These are phyloP conservation scores for Solanum hybrid DNA, from an alignment of 305 asterid species.

Conservation along the genomic window DNA sequence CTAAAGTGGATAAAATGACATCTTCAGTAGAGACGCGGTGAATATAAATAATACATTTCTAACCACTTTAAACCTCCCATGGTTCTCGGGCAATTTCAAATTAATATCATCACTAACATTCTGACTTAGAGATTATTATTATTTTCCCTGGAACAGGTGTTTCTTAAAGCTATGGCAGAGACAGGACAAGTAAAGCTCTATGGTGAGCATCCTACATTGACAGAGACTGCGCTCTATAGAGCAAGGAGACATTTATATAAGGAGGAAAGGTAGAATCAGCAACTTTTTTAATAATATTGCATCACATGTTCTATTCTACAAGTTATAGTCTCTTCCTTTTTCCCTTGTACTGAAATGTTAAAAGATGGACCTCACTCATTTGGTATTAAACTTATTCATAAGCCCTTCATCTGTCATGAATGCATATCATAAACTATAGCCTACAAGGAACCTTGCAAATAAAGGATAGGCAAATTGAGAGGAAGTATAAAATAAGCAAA, in stretches of 20 bases:
- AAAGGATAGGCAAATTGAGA: background rate
- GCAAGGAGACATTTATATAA: slow-evolving; percentile 84
- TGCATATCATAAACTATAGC: background rate
- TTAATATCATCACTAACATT: background rate
- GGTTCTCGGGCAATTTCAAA: background rate
- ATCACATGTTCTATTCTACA: background rate
- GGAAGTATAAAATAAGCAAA: background rate
- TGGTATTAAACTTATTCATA: background rate
- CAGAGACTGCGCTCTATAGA: slow-evolving; percentile 79
- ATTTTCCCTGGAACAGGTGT: slow-evolving; percentile 42
- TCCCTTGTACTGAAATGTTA: background rate
- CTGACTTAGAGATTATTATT: background rate
- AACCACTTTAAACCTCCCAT: background rate
- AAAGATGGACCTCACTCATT: background rate
- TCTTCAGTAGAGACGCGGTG: background rate
- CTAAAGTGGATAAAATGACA: background rate
- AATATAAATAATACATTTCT: background rate
- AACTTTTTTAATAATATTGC: background rate
- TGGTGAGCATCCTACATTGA: slow-evolving; percentile 81
- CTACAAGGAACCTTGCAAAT: background rate
- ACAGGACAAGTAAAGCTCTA: slow-evolving; percentile 89
- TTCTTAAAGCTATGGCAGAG: slow-evolving; percentile 97
- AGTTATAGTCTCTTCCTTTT: background rate
- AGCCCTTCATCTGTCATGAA: background rate
- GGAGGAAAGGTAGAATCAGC: slow-evolving; percentile 59